These are phyloP conservation scores for Pistacia atlantica DNA, from an alignment of 345 rosid genomes.

Conservation along the genomic window DNA sequence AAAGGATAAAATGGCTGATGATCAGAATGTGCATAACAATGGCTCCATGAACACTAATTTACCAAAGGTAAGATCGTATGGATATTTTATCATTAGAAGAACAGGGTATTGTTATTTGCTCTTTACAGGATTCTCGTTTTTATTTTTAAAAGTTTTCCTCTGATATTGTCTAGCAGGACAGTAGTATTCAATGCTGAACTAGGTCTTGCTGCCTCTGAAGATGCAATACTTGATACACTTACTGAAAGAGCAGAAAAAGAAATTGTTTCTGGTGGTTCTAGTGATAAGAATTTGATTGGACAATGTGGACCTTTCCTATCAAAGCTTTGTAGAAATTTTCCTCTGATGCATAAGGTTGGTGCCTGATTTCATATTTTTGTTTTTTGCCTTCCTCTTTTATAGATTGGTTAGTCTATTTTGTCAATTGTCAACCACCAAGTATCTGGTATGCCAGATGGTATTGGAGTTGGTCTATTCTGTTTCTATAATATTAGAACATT, in stretches of 20 bases:
- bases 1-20: constrained; percentile 49
- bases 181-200: constrained; percentile 87
- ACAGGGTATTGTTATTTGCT: background rate
- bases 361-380: constrained; percentile 15
- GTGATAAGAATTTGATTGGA: constrained; percentile 75
- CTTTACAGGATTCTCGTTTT: background rate
- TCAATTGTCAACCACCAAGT: background rate
- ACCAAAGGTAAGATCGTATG: constrained; percentile 42
- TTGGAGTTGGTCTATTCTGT: constrained; percentile 6
- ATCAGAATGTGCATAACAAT: constrained; percentile 32
- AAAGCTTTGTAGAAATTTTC: constrained; percentile 86
- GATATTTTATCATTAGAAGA: background rate
- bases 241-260: constrained; percentile 92
- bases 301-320: constrained; percentile 77
- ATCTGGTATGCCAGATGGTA: background rate
- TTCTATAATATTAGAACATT: background rate
- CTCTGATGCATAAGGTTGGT: constrained; percentile 81
- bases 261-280: constrained; percentile 69
- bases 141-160: background rate
- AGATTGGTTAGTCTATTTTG: background rate
- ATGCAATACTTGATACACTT: constrained; percentile 77
- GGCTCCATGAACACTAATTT: constrained; percentile 24
- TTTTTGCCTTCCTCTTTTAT: background rate
- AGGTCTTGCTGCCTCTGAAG: constrained; percentile 95
- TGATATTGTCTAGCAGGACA: constrained; percentile 51